Percentiles rank a stretch among this genome's conserved stretches.
These are phyloP conservation scores for Auxenochlorella pyrenoidosa DNA, from an alignment of 139 green algal genomes.

Conservation along the genomic window DNA sequence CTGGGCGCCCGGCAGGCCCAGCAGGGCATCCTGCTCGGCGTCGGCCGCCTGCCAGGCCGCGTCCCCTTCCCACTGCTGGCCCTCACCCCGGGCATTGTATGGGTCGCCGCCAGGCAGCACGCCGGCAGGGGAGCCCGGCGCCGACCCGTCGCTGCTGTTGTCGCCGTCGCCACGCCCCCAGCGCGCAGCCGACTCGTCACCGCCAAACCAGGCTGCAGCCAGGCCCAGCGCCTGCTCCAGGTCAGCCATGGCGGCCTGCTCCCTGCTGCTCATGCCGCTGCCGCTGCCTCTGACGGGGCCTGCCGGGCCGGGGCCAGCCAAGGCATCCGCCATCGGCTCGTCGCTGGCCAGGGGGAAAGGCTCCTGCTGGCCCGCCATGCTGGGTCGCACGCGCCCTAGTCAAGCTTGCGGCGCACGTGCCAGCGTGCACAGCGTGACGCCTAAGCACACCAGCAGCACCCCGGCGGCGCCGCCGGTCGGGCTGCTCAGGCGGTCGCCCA, in stretches of 20 bases:
- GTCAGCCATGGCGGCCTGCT: conserved; percentile 1
- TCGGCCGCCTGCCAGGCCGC: background rate
- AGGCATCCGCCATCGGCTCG: background rate
- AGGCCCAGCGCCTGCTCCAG: conserved; percentile 20
- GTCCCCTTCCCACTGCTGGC: background rate
- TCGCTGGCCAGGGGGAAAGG: background rate
- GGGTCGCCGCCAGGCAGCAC: background rate
- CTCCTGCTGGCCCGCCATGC: background rate
- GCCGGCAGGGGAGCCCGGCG: background rate
- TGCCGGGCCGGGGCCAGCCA: too few relatives aligned
- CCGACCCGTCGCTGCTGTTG: background rate
- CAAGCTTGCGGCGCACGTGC: background rate
- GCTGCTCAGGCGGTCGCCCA: conserved; percentile 63
- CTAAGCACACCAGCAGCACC: conserved; percentile 56
- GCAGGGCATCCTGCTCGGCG: conserved; percentile 6
- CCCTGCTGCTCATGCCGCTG: background rate
- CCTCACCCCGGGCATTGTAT: background rate
- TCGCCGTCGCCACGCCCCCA: background rate
- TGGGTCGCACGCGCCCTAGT: background rate
- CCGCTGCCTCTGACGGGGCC: background rate
- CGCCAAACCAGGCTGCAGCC: conserved; percentile 16
- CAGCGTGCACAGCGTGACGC: conserved; percentile 71
- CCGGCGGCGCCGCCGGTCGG: conserved; percentile 53
- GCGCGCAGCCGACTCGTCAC: background rate
- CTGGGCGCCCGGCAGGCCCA: background rate